These are phyloP conservation scores for Biscogniauxia sp. DNA, from an alignment of 2,329 filamentous ascomycete species.

Conservation along the genomic window DNA sequence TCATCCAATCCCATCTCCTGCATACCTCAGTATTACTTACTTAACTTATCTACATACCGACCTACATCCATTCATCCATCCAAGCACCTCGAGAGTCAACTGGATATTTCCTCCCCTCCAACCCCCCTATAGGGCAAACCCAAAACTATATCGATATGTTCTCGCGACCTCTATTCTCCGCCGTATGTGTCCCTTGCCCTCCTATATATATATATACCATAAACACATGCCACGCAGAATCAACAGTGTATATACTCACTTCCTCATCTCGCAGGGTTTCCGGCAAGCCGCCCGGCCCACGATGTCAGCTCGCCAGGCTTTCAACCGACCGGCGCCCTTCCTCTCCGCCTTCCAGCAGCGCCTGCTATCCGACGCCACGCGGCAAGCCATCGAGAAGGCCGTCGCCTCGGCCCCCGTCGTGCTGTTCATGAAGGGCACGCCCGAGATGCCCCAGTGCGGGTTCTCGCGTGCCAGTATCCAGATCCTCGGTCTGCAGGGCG, in stretches of 20 bases:
- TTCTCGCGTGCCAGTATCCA: constrained; percentile 95
- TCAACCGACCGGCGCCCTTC: constrained; percentile 28
- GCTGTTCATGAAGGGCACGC: constrained; percentile 99
- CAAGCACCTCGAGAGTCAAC: too few relatives aligned
- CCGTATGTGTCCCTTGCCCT: not conserved
- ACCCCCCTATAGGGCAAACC: too few relatives aligned
- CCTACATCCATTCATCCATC: not conserved
- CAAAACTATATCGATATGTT: constrained; percentile 23
- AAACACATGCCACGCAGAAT: not conserved
- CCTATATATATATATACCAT: not conserved
- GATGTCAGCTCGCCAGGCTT: constrained; percentile 15
- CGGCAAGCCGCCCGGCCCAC: constrained; percentile 42
- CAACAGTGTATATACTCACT: not conserved
- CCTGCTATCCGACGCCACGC: constrained; percentile 76
- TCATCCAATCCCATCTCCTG: too few relatives aligned
- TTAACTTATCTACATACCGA: not conserved
- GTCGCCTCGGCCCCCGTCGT: constrained; percentile 87
- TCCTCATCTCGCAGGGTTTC: constrained; percentile 36
- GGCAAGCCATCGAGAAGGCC: constrained; percentile 83
- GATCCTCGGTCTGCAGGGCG: constrained; percentile 89
- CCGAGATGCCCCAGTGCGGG: constrained; percentile 92
- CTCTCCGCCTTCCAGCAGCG: constrained; percentile 49
- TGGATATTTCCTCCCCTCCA: too few relatives aligned
- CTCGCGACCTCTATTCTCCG: constrained; percentile 1
- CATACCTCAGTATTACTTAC: too few relatives aligned